phyloP scores from a whole-genome alignment of 345 rosid species.

The Zanthoxylum bungeanum region DNA sequence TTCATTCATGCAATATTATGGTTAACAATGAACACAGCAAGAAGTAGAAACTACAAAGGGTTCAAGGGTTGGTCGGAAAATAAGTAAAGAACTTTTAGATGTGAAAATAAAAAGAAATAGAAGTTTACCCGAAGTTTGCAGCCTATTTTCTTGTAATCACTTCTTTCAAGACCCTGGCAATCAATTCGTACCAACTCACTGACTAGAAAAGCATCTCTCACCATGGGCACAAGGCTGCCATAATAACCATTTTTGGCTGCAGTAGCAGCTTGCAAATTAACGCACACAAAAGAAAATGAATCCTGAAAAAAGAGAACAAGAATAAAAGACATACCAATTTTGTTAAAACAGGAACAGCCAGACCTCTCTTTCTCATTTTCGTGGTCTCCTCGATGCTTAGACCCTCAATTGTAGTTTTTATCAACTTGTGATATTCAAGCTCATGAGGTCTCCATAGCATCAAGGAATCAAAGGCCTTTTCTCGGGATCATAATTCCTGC shows the following conservation, averaged over 20 bases:
- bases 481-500: constrained; percentile 73
- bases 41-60: neutral
- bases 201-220: constrained; percentile 81
- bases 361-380: constrained; percentile 79
- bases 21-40: neutral
- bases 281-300: neutral
- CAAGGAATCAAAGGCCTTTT: constrained; percentile 78
- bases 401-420: constrained; percentile 82
- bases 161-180: constrained; percentile 77
- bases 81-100: neutral
- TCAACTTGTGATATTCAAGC: constrained; percentile 80
- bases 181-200: constrained; percentile 75
- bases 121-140: constrained; percentile 75
- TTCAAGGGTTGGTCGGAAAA: neutral
- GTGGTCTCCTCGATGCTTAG: constrained; percentile 78
- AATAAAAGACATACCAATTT: constrained; percentile 48
- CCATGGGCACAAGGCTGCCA: constrained; percentile 87
- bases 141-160: constrained; percentile 91
- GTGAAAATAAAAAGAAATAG: neutral
- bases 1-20: neutral
- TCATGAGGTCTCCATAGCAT: constrained; percentile 97
- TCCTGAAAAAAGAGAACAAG: neutral
- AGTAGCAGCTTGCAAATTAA: constrained; percentile 23
- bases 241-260: constrained; percentile 93
- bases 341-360: constrained; percentile 69